phyloP scores from a whole-genome alignment of 208 protist species.

The Trypanosoma congolense region DNA sequence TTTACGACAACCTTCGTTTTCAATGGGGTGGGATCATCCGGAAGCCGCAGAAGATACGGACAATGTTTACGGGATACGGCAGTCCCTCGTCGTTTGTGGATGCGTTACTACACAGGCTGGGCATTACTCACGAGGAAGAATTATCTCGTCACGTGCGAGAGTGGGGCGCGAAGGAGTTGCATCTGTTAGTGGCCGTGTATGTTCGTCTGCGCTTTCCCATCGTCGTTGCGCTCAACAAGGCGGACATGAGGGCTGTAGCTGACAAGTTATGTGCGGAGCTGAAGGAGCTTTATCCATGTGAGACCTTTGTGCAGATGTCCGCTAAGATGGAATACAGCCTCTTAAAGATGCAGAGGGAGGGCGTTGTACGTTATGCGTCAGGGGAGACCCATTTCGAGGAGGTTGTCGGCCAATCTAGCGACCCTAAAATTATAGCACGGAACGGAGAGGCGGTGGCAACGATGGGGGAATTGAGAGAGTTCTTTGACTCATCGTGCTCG shows the following conservation, averaged over 20 bases:
- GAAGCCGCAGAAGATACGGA: constrained; percentile 66
- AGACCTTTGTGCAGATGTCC: constrained; percentile 73
- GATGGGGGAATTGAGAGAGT: constrained; percentile 11
- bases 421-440: neutral
- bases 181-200: constrained; percentile 88
- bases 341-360: constrained; percentile 49
- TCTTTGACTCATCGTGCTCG: constrained; percentile 10
- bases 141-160: constrained; percentile 25
- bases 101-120: constrained; percentile 47
- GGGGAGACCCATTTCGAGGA: constrained; percentile 30
- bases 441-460: constrained; percentile 9
- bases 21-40: constrained; percentile 75
- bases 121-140: constrained; percentile 39
- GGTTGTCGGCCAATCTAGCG: neutral
- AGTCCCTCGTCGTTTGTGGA: constrained; percentile 71
- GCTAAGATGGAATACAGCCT: constrained; percentile 76
- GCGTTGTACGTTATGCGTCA: constrained; percentile 53
- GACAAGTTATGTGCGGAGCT: constrained; percentile 33
- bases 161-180: constrained; percentile 76
- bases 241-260: constrained; percentile 57
- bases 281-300: constrained; percentile 52
- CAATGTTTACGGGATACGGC: constrained; percentile 92
- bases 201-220: constrained; percentile 88
- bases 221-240: constrained; percentile 91
- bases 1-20: constrained; percentile 88